These are phyloP conservation scores for Calonectria pseudoturangicola DNA, from an alignment of 2,329 filamentous ascomycete species.

Conservation along the genomic window DNA sequence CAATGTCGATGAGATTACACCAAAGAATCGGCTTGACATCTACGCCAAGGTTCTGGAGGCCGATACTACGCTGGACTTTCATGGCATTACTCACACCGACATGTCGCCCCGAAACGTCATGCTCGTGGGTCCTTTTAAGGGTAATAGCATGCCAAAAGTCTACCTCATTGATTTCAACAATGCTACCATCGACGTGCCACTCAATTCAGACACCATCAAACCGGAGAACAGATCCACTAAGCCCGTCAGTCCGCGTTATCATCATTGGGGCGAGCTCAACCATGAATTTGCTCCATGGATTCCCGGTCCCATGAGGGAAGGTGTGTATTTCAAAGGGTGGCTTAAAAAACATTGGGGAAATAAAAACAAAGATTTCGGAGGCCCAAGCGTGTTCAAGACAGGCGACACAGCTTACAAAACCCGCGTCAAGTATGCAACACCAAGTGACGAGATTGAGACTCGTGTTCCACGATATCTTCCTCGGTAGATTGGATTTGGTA, in stretches of 20 bases:
- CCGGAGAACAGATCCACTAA: neutral
- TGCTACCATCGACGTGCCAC: neutral
- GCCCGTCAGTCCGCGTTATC: neutral
- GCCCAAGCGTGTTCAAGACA: neutral
- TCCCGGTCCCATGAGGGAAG: neutral
- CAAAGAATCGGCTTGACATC: neutral
- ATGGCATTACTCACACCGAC: neutral
- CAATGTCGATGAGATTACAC: neutral
- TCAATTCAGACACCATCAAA: neutral
- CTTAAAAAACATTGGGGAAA: conserved; percentile 2
- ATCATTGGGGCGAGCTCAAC: neutral
- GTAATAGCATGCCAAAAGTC: neutral
- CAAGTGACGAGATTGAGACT: neutral
- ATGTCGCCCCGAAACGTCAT: neutral
- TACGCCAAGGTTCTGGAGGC: neutral
- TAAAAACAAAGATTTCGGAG: neutral
- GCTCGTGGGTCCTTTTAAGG: neutral
- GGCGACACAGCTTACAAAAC: neutral
- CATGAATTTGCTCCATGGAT: neutral
- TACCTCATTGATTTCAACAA: neutral
- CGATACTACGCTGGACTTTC: neutral
- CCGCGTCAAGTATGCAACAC: neutral
- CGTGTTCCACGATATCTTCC: neutral
- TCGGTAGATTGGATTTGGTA: neutral
- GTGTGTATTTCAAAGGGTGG: neutral